Evolutionary conservation across 1,284 basidiomycete genomes (phyloP).

Genomic region (Calocybe gambosa): DNA sequence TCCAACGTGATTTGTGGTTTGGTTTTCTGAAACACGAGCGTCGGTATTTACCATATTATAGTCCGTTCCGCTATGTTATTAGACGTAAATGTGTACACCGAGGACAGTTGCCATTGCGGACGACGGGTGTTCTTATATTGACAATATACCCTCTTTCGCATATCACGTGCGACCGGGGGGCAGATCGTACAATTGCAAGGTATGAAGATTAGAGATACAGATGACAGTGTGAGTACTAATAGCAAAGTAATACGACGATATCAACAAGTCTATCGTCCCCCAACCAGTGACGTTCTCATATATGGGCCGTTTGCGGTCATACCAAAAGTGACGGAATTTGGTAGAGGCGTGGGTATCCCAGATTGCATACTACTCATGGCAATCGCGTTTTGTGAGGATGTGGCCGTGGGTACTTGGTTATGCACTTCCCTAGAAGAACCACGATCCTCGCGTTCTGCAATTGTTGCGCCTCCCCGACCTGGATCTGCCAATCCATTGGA

Average conservation of each 20-base stretch:
- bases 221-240: conserved; percentile 3
- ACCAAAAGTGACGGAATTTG: conserved; percentile 46
- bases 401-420: conserved; percentile 48
- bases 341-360: conserved; percentile 43
- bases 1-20: too few relatives aligned
- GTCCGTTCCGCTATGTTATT: too few relatives aligned
- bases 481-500: conserved; percentile 61
- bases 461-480: conserved; percentile 63
- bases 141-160: background rate
- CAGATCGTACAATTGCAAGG: background rate
- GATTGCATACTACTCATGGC: conserved; percentile 42
- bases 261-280: conserved; percentile 40
- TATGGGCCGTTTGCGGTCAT: conserved; percentile 57
- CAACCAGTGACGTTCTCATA: conserved; percentile 58
- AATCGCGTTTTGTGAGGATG: conserved; percentile 36
- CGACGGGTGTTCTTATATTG: too few relatives aligned
- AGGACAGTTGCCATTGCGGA: too few relatives aligned
- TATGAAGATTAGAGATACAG: conserved; percentile 4
- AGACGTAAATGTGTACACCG: too few relatives aligned
- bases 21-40: too few relatives aligned
- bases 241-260: conserved; percentile 6
- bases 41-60: too few relatives aligned
- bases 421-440: conserved; percentile 46
- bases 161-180: background rate
- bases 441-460: conserved; percentile 73